Evolutionary conservation across 2,329 filamentous ascomycete genomes (phyloP), one percentile per base, ranked within the genome.

Genomic region (Sporothrix brunneoviolacea): DNA sequence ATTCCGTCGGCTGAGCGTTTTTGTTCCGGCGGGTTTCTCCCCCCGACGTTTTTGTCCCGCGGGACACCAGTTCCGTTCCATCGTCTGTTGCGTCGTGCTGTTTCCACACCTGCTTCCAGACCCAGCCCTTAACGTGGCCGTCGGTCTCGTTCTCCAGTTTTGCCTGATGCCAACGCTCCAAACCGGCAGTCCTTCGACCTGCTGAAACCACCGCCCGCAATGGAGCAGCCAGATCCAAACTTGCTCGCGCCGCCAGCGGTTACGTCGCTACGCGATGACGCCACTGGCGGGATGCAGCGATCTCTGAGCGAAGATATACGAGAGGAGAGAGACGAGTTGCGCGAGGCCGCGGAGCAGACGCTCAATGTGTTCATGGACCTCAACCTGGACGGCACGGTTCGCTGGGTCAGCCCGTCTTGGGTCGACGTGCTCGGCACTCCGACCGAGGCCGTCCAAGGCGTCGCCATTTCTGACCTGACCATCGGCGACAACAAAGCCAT

Each of bases 391-490:
- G 89, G 89, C 57, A 86, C 82, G 54, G 86, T 98, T 61, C 86
- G 90, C 69, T 98, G 93, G 88, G 91, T 95, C 60, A 97, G 91
- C 65, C 88, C 91, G 12, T 96, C 91, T 15, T 98, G 93, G 93
- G 80, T 82, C 54, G 90, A 97, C 61, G 86, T 98, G 44, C 85
- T 97, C 54, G 93, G 93, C 52, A 91, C 87, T 4, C 71, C 79
- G 39, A 77, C 84, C 35, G 82, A 86, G 38, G 76, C 80, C 8
- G 82, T 96, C 45, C 77, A 86, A 59, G 88, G 88, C 52, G 83
- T 80, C 57, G 76, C 83, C 54, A 90, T 98, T 57, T 78, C 86
- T 50, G 86, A 95, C 50, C 69, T 96, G 44, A 79, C 97, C 55
- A 74, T 90, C 57, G 75, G 79, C 64, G 88, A 86, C 54, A 86